Conservation (phyloP, 163 green algal genomes). For the Chlorella variabilis region DNA sequence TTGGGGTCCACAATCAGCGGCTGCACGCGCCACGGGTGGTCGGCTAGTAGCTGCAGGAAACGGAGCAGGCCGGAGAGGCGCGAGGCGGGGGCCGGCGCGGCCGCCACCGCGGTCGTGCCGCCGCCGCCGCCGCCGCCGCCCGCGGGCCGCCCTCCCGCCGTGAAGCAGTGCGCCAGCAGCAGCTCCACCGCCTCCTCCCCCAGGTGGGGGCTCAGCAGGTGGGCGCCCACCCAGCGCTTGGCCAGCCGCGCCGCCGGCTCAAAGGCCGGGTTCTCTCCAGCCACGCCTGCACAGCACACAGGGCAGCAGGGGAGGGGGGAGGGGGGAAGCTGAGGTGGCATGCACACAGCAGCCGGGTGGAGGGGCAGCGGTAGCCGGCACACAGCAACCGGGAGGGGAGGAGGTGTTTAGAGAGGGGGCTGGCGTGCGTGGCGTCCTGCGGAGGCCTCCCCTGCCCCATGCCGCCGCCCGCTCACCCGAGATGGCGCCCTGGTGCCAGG, state of each 20-base stretch:
- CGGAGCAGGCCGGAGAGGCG: conserved; percentile 67
- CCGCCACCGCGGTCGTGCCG: background rate
- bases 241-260: conserved; percentile 61
- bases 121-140: background rate
- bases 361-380: background rate
- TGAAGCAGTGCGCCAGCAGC: conserved; percentile 66
- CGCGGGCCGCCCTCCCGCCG: background rate
- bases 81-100: conserved; percentile 18
- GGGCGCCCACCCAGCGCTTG: conserved; percentile 71
- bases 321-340: no score
- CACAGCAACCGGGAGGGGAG: background rate
- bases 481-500: conserved; percentile 28
- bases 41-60: conserved; percentile 76
- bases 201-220: conserved; percentile 76
- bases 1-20: conserved; percentile 78
- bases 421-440: no score
- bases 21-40: conserved; percentile 66
- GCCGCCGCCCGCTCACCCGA: background rate
- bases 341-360: no score
- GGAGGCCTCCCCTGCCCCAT: no score
- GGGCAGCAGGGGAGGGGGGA: background rate
- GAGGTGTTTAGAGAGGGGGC: no score
- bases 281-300: conserved; percentile 57
- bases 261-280: conserved; percentile 66
- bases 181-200: conserved; percentile 76